A percentile compares a stretch with the other conserved stretches of the same genome.
Conservation (phyloP, 108 stramenopile genomes). For the Stephanodiscus triporus region DNA sequence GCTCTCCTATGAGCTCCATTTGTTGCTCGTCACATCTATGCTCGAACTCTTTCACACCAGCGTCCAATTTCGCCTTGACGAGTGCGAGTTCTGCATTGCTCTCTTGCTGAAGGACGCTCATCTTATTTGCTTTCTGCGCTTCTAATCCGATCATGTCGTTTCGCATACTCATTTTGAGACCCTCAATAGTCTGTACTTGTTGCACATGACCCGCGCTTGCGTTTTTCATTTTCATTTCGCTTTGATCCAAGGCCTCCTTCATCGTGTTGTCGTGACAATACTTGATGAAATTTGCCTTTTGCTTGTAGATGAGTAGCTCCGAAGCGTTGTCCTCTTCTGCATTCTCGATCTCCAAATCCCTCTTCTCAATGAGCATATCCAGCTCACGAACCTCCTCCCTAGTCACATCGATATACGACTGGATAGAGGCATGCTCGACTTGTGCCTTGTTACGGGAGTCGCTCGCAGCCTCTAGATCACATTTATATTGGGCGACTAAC, state of each 20-base stretch:
- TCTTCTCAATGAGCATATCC: constrained; percentile 44
- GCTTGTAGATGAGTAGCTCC: constrained; percentile 42
- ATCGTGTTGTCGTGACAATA: constrained; percentile 48
- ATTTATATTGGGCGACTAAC: constrained; percentile 30
- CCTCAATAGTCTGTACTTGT: constrained; percentile 15
- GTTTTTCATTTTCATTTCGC: constrained; percentile 12
- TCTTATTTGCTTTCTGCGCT: constrained; percentile 14
- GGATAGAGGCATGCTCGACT: constrained; percentile 40
- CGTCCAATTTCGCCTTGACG: constrained; percentile 23
- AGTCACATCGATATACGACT: constrained; percentile 38
- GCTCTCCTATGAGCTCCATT: constrained; percentile 18
- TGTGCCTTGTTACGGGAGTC: constrained; percentile 35
- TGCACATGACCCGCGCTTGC: constrained; percentile 3
- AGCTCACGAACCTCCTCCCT: constrained; percentile 37
- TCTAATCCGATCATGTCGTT: constrained; percentile 14
- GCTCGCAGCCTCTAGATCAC: constrained; percentile 17
- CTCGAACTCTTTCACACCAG: constrained; percentile 25
- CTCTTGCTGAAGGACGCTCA: constrained; percentile 12
- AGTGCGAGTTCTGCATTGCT: constrained; percentile 15
- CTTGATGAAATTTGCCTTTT: constrained; percentile 43
- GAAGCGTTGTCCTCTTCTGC: constrained; percentile 39
- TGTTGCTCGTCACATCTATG: constrained; percentile 31
- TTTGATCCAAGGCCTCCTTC: constrained; percentile 6
- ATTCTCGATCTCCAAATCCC: constrained; percentile 45
- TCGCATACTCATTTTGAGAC: constrained; percentile 15